A percentile compares a stretch with the other conserved stretches of the same genome.
These are phyloP conservation scores for Colletotrichum phormii DNA, from an alignment of 2,329 filamentous ascomycete genomes.

Conservation along the genomic window DNA sequence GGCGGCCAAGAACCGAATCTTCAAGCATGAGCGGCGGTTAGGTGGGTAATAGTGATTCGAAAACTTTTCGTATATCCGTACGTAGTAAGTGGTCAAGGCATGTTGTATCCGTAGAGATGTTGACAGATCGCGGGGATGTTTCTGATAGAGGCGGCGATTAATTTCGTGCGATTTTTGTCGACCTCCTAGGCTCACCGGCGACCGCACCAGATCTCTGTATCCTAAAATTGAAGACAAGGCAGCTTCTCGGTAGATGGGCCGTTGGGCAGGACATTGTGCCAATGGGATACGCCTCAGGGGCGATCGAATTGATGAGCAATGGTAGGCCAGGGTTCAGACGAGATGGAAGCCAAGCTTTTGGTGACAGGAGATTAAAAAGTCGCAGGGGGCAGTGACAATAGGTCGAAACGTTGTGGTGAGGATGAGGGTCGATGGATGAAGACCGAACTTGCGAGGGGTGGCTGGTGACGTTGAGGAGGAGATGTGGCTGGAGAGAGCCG, in stretches of 20 bases:
- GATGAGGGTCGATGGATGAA: not conserved
- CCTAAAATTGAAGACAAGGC: not conserved
- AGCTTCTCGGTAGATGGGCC: not conserved
- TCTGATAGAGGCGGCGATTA: not conserved
- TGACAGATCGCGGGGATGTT: not conserved
- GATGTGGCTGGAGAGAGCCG: not conserved
- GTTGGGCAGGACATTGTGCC: not conserved
- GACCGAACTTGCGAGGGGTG: not conserved
- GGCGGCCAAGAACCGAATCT: not conserved
- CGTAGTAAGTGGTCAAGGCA: not conserved
- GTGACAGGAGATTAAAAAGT: conserved; percentile 33
- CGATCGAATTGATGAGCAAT: conserved; percentile 6
- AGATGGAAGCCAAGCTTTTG: conserved; percentile 31
- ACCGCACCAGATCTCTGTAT: not conserved
- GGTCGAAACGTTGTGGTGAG: conserved; percentile 15
- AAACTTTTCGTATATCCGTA: too few species aligned
- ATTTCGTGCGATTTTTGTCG: not conserved
- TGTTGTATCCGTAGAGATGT: not conserved
- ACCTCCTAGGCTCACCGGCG: not conserved
- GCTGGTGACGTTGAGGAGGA: not conserved
- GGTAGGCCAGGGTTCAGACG: conserved; percentile 22
- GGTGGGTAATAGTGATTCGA: too few species aligned
- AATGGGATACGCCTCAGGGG: not conserved
- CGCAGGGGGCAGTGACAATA: not conserved
- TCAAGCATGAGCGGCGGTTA: not conserved